These are phyloP conservation scores for Fusarium dimerum DNA, from an alignment of 2,329 filamentous ascomycete genomes.

Conservation along the genomic window DNA sequence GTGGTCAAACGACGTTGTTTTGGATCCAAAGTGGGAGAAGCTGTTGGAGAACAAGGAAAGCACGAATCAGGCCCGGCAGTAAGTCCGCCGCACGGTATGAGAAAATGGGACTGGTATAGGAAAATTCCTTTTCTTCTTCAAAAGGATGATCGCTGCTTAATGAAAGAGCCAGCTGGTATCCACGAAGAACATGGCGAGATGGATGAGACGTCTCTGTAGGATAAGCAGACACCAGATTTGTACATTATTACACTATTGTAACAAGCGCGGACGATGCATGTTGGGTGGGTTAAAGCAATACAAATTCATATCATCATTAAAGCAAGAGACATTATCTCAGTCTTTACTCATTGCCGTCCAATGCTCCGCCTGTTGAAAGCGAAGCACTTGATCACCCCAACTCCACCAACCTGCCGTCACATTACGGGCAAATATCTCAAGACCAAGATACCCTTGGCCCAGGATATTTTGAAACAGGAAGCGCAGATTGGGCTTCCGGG, in stretches of 20 bases:
- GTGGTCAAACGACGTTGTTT: conserved; percentile 55
- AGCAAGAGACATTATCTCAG: conserved; percentile 7
- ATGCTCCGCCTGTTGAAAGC: conserved; percentile 62
- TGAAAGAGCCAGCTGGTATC: conserved; percentile 20
- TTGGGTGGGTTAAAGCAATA: conserved; percentile 23
- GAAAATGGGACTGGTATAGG: conserved; percentile 4
- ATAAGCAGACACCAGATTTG: conserved; percentile 32
- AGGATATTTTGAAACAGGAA: conserved; percentile 59
- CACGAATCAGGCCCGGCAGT: conserved; percentile 27
- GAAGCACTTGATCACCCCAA: conserved; percentile 74
- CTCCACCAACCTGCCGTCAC: conserved; percentile 75
- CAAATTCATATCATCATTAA: conserved; percentile 26
- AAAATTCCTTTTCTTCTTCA: conserved; percentile 6
- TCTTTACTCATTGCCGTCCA: conserved; percentile 40
- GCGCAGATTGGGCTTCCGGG: conserved; percentile 74
- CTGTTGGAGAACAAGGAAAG: conserved; percentile 27
- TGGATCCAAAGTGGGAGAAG: conserved; percentile 50
- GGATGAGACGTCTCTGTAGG: conserved; percentile 23
- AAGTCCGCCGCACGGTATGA: conserved; percentile 9
- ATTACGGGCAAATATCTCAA: conserved; percentile 79
- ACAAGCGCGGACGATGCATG: conserved; percentile 25
- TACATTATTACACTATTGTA: conserved; percentile 39
- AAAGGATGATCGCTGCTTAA: conserved; percentile 19
- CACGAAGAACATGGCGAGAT: conserved; percentile 9
- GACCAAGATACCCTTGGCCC: conserved; percentile 50